Base-by-base conservation (phyloP, 129 eudicot genomes). In the Tanacetum coccineum region DNA sequence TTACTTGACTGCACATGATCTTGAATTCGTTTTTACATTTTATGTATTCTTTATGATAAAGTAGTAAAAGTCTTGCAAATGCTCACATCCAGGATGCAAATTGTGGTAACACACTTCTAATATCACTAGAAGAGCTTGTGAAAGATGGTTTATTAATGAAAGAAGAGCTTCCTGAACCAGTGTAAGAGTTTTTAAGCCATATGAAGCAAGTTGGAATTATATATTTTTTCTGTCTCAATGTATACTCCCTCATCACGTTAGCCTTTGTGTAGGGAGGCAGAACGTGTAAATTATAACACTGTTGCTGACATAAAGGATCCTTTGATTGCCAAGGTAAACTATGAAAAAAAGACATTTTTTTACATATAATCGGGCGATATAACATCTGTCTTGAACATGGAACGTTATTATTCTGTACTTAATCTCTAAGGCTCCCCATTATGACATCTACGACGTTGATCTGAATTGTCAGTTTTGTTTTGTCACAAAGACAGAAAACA, bases 41-140 rank as follows among this genome's bases (percentile, higher is more conserved):
- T n/a, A n/a, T n/a, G n/a, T n/a, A n/a, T n/a, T n/a, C n/a, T n/a
- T 49, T 22, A 18, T 25, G 8, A 51, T 7, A 66, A 11, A 19
- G 26, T 58, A 59, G n/a, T 36, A 19, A 68, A 52, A 22, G 18
- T 76, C 32, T 62, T 42, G 7, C 76, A 55, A 55, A 54, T 78
- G 57, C 53, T 81, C 60, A 65, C 54, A 71, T 85, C 67, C 80
- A 93, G 98, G 98, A 93, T 88, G 98, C 98, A 66, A 93, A 93
- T 73, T 93, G 98, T 70, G 98, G 98, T 36, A 93, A 93, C 68
- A 86, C 95, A 11, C 96, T 88, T 82, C 44, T 93, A 64, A 93
- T 93, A 75, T 93, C 98, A 64, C 86, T 88, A 22, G 95, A 93
- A n/a, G 96, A 93, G 63, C 96, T 93, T 74, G 96, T 93, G 18